These are phyloP conservation scores for Gelatoporia subvermispora DNA, from an alignment of 768 basidiomycete species.

Conservation along the genomic window DNA sequence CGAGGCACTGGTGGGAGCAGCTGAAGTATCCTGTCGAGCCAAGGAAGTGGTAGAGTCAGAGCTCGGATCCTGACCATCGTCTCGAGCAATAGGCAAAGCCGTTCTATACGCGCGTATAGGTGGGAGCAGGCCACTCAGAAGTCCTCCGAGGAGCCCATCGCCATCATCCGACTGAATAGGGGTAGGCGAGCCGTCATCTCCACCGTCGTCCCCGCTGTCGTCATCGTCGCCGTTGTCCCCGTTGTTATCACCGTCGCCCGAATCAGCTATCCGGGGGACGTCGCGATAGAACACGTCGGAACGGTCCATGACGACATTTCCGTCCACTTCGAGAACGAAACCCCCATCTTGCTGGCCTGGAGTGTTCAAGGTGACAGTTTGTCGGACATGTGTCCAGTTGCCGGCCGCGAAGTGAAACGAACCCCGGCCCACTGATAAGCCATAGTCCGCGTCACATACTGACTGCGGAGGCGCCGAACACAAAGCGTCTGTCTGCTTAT, in stretches of 20 bases:
- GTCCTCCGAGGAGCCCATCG: slow-evolving; percentile 7
- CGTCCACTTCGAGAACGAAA: slow-evolving; percentile 64
- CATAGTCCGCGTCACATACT: slow-evolving; percentile 61
- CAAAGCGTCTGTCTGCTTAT: slow-evolving; percentile 54
- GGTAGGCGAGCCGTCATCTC: slow-evolving; percentile 2
- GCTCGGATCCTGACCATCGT: not conserved
- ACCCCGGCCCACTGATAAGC: slow-evolving; percentile 71
- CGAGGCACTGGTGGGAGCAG: not conserved
- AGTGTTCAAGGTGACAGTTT: slow-evolving; percentile 69
- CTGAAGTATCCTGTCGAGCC: not conserved
- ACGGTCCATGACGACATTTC: slow-evolving; percentile 44
- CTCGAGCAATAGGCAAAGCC: not conserved
- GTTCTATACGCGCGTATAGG: not conserved
- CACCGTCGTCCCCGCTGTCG: slow-evolving; percentile 1
- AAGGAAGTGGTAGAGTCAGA: not conserved
- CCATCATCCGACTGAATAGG: not conserved
- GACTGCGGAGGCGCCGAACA: slow-evolving; percentile 55
- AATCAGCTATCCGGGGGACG: slow-evolving; percentile 11
- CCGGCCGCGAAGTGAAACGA: slow-evolving; percentile 59
- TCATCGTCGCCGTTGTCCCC: not conserved
- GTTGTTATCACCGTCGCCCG: slow-evolving; percentile 1
- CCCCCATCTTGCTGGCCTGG: slow-evolving; percentile 65
- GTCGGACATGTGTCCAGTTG: slow-evolving; percentile 66
- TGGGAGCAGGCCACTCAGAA: slow-evolving; percentile 5
- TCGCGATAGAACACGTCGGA: slow-evolving; percentile 61